Evolutionary conservation across 2,329 filamentous ascomycete species (phyloP), one percentile per base, ranked within the genome.

Genomic region (Colletotrichum spaethianum): DNA sequence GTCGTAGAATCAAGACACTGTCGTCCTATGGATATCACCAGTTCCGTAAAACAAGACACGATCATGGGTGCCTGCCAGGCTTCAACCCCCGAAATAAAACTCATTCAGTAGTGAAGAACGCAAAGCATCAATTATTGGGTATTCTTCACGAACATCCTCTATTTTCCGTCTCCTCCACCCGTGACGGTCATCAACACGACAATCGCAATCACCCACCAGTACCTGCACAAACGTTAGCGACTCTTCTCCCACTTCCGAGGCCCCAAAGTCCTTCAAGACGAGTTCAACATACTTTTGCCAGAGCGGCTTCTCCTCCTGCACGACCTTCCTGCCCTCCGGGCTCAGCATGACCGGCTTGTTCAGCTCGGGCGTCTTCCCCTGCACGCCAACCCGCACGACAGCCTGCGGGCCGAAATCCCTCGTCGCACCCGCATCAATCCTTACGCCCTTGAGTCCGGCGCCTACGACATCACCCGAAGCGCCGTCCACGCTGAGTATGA

Each of bases 141-240:
- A 69, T 72, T 70, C 59, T 9, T 50, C 28, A 52, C 16, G n/a
- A 8, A 38, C 6, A 18, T 64, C 38, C 18, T 84, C 83, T 84
- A 88, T 81, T 89, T 89, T 75, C 86, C 84, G 14, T 84, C 85
- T 38, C 86, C 88, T 63, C 89, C 86, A 56, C 86, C 85, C 61
- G 86, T 83, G 74, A 91, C 76, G 8, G 89, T 78, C 74, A 93
- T 78, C 60, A 92, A 76, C 36, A 86, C 82, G 33, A 85, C 86
- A 36, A 89, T 84, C 26, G 82, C 86, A 80, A 91, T 81, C 75
- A 90, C 79, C 90, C 90, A 93, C 91, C 91, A 93, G 79, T 93
- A 93, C 80, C 90, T 91, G 75, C 63, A 67, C 48, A 33, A 57
- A 67, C 33, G 78, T 85, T 80, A 87, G 83, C 78, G 78, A 57